Conservation (phyloP, 371 early-diverging fungal species). For the Mortierella polycephala region DNA sequence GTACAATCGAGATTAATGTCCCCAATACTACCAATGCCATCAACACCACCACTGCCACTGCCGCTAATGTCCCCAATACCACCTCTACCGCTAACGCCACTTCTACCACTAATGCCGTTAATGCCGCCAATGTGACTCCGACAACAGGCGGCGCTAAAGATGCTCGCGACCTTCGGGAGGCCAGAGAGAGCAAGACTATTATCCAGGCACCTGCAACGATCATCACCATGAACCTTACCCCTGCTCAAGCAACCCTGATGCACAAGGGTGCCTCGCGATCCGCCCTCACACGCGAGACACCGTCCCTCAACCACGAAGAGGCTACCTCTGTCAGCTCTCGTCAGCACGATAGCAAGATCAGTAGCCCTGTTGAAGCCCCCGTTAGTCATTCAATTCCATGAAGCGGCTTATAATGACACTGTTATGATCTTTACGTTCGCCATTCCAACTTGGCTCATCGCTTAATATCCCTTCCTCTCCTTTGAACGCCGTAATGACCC, state of each 20-base stretch:
- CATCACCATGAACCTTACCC: conserved; percentile 12
- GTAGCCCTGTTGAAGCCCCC: not conserved
- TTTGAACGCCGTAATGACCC: no score
- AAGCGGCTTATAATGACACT: no score
- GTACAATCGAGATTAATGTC: not conserved
- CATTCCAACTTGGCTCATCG: no score
- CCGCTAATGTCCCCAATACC: not conserved
- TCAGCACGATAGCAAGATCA: not conserved
- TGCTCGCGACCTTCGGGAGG: not conserved
- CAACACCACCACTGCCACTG: not conserved
- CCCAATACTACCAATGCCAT: not conserved
- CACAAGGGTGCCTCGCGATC: conserved; percentile 2
- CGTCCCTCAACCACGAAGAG: conserved; percentile 1
- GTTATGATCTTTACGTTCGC: no score
- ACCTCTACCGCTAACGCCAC: not conserved
- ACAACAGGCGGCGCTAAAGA: not conserved
- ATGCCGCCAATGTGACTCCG: not conserved
- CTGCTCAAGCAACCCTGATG: conserved; percentile 8
- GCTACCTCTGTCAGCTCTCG: not conserved
- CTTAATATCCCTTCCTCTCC: no score
- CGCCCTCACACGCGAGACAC: not conserved
- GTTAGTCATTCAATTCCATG: no score
- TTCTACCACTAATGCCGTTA: not conserved
- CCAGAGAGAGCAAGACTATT: no score
- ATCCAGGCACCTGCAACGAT: conserved; percentile 2